Conservation (phyloP, 163 green algal genomes). For the Smithsoniella earleae region DNA sequence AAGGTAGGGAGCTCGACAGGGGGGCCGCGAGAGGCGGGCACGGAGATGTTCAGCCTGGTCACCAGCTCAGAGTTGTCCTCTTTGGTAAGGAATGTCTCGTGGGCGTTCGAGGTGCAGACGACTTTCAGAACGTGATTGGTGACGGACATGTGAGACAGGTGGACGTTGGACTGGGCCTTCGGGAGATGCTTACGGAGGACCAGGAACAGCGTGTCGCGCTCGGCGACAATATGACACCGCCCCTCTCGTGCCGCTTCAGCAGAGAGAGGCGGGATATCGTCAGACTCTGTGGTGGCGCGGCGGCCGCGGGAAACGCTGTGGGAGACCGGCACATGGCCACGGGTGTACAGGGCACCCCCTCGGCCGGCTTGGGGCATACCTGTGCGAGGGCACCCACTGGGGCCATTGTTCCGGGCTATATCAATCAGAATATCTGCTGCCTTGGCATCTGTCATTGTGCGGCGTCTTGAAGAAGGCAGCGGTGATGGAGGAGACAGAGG, state of each 20-base stretch:
- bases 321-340: too few species aligned
- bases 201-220: conserved; percentile 25
- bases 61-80: background rate
- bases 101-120: background rate
- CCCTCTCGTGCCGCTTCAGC: background rate
- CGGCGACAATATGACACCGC: background rate
- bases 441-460: background rate
- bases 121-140: conserved; percentile 26
- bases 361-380: too few species aligned
- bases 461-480: background rate
- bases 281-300: background rate
- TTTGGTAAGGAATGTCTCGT: conserved; percentile 26
- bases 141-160: conserved; percentile 3
- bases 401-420: background rate
- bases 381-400: too few species aligned
- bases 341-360: too few species aligned
- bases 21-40: conserved; percentile 1
- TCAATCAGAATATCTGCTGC: background rate
- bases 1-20: conserved; percentile 22
- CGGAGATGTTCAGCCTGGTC: background rate
- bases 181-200: background rate
- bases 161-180: background rate
- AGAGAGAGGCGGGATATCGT: background rate
- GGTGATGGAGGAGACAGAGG: background rate
- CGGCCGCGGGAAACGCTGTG: background rate